phyloP scores from a whole-genome alignment of 164 flowering plant genomes.

The Annona cherimola region DNA sequence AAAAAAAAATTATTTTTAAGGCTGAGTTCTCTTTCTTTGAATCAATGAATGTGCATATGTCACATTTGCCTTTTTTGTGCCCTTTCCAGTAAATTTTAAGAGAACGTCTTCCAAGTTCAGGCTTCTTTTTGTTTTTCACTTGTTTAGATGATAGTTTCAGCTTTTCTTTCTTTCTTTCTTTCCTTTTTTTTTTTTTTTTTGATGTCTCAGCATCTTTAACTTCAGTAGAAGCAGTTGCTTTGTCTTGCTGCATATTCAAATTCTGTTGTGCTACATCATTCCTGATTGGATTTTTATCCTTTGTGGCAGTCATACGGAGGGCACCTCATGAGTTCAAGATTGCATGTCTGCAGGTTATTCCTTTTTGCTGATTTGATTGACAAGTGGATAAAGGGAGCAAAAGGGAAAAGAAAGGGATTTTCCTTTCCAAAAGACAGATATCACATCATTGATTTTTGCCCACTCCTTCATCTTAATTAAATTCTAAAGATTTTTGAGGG shows the following conservation, averaged over 20 bases:
- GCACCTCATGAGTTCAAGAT: constrained; percentile 99
- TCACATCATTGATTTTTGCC: too few species aligned
- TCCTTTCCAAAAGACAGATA: too few species aligned
- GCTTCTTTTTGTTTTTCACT: not conserved
- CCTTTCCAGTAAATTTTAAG: not conserved
- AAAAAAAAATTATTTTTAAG: not conserved
- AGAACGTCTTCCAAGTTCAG: not conserved
- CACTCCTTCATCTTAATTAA: too few species aligned
- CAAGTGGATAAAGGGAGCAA: too few species aligned
- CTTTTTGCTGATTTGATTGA: not conserved
- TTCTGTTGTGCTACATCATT: not conserved
- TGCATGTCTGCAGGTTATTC: constrained; percentile 84
- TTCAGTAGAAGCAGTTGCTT: not conserved
- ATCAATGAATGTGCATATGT: not conserved
- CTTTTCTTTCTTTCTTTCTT: too few species aligned
- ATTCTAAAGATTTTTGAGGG: too few species aligned
- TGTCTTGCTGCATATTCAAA: not conserved
- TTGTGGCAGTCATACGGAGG: constrained; percentile 77
- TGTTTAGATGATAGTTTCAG: not conserved
- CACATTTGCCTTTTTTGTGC: not conserved
- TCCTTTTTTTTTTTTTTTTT: too few species aligned
- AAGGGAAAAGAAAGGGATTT: too few species aligned
- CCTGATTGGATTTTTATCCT: not conserved
- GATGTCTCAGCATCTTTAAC: not conserved
- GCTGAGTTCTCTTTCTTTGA: not conserved